Evolutionary conservation across 331 rosid species (phyloP), one percentile per base, ranked within the genome.

Genomic region (Malus hybrid): DNA sequence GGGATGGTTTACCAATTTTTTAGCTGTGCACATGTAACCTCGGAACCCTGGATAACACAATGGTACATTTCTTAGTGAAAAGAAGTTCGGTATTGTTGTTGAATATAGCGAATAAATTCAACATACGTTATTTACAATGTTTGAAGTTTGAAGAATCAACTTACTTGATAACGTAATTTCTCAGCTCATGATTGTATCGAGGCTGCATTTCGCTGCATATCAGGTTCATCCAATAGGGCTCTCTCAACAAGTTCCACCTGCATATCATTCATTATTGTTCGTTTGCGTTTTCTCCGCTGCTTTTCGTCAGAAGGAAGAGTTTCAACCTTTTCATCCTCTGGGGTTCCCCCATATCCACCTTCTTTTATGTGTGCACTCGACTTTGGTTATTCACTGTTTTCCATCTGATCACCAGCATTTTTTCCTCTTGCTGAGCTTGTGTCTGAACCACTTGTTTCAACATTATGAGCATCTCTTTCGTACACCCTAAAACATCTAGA

Each of bases 381-480:
- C 87, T 90, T 91, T 71, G 91, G 83, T 36, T 84, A 87, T 46
- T 84, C 86, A 22, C 77, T 78, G 71, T 48, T 83, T 70, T 84
- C 96, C 50, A 54, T 74, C 55, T 80, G 90, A 76, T 85, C 90
- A 71, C 66, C 65, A 76, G 71, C 84, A 79, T 85, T 83, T 82
- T 90, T 90, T 54, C 85, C 91, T 81, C 89, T 92, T 10, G 97
- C 81, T 71, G 93, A 89, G 80, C 93, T 92, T 67, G 88, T 80
- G 83, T 92, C 97, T 76, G 97, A 94, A 73, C 96, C 96, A 80
- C 97, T 92, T n/a, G 97, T 90, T 81, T 94, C 99, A 79, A 89
- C 89, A 79, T 85, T 90, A 81, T 83, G 97, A 75, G 78, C 79
- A 75, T 91, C 96, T 87, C 84, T 86, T 11, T 87, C 89, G 1